Conservation (phyloP, 257 asterid genomes). For the Nicotiana tabacum region DNA sequence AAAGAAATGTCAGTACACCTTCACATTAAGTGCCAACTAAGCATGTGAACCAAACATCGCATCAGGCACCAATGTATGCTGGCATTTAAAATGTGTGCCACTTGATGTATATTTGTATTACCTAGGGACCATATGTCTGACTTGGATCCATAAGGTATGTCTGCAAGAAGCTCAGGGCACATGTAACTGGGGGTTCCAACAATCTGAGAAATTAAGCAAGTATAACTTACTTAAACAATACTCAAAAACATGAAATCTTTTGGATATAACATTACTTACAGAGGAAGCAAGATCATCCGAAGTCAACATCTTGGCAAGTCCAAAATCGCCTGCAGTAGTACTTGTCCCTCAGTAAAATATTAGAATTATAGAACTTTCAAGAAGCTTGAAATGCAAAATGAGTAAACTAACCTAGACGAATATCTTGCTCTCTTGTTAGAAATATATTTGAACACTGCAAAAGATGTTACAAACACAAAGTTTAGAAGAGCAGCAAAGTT, state of each 20-base stretch:
- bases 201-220: slow-evolving; percentile 41
- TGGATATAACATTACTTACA: slow-evolving; percentile 35
- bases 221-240: slow-evolving; percentile 10
- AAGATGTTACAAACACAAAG: slow-evolving; percentile 10
- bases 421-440: slow-evolving; percentile 76
- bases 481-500: slow-evolving; percentile 2
- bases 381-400: neutral
- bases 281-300: slow-evolving; percentile 92
- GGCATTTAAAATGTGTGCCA: neutral
- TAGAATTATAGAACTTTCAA: neutral
- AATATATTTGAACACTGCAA: slow-evolving; percentile 94
- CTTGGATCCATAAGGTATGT: slow-evolving; percentile 89
- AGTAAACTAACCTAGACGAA: slow-evolving; percentile 70
- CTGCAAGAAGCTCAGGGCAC: slow-evolving; percentile 98
- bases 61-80: neutral
- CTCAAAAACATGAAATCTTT: slow-evolving; percentile 5
- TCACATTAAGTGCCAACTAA: neutral
- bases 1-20: slow-evolving; percentile 15
- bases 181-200: slow-evolving; percentile 97
- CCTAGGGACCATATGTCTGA: slow-evolving; percentile 97
- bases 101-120: slow-evolving; percentile 22
- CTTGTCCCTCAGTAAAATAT: neutral
- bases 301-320: slow-evolving; percentile 83
- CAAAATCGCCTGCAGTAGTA: slow-evolving; percentile 72
- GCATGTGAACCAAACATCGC: neutral